These are phyloP conservation scores for Boehmeria nivea DNA, from an alignment of 306 rosid species.

Conservation along the genomic window DNA sequence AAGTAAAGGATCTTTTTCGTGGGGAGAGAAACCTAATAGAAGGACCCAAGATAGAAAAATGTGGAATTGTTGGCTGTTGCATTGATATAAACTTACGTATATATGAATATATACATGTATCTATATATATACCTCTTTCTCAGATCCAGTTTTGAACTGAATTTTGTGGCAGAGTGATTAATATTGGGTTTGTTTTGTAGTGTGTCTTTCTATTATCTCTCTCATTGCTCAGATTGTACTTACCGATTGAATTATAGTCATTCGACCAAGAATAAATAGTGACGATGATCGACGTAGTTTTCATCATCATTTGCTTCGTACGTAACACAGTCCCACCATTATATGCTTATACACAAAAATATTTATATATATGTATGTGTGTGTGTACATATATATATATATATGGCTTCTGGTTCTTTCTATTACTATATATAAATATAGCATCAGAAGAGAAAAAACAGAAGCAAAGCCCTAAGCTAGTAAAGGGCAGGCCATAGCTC, in stretches of 20 bases:
- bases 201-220: conserved; percentile 6
- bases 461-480: conserved; percentile 3
- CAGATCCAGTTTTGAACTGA: conserved; percentile 24
- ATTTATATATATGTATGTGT: too few relatives aligned
- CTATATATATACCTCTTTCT: neutral
- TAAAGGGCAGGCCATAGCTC: neutral
- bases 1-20: conserved; percentile 38
- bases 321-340: neutral
- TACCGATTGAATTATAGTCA: conserved; percentile 13
- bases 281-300: conserved; percentile 12
- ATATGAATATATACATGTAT: neutral
- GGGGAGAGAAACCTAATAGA: conserved; percentile 42
- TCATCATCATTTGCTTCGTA: neutral
- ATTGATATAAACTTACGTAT: too few relatives aligned
- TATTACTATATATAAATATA: neutral
- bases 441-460: neutral
- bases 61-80: conserved; percentile 13
- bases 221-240: conserved; percentile 13
- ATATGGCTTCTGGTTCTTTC: neutral
- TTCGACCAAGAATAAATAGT: neutral
- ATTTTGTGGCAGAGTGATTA: conserved; percentile 8
- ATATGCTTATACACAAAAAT: too few relatives aligned
- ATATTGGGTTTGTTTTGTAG: conserved; percentile 14
- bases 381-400: too few relatives aligned
- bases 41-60: conserved; percentile 48